Percentiles rank a stretch among this genome's conserved stretches.
These are phyloP conservation scores for Colletotrichum sp. DNA, from an alignment of 2,329 filamentous ascomycete genomes.

Conservation along the genomic window DNA sequence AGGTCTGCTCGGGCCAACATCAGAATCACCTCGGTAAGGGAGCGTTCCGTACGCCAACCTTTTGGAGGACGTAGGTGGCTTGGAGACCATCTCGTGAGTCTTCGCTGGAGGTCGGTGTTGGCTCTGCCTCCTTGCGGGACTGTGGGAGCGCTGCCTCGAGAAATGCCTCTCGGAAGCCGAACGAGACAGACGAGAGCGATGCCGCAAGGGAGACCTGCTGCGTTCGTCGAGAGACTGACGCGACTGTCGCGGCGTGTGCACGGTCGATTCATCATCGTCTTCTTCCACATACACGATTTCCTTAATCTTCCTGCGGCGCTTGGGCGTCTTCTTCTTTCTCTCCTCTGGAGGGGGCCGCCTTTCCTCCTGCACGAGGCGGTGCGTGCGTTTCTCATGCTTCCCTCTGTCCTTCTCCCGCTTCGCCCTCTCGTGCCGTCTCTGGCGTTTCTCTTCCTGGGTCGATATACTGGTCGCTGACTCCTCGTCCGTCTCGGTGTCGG, in stretches of 20 bases:
- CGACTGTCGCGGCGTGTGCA: background rate
- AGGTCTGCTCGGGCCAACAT: background rate
- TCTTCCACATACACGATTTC: slow-evolving; percentile 16
- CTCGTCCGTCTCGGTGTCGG: slow-evolving; percentile 43
- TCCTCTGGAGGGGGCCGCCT: slow-evolving; percentile 21
- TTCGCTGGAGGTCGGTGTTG: background rate
- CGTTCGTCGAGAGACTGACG: slow-evolving; percentile 1
- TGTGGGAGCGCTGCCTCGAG: slow-evolving; percentile 7
- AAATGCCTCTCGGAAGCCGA: slow-evolving; percentile 10
- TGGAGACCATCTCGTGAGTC: background rate
- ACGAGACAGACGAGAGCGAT: slow-evolving; percentile 18
- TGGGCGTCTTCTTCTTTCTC: background rate
- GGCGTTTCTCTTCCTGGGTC: slow-evolving; percentile 33
- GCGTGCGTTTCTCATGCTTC: background rate
- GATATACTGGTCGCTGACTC: slow-evolving; percentile 42
- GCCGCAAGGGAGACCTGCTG: slow-evolving; percentile 5
- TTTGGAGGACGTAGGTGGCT: slow-evolving; percentile 7
- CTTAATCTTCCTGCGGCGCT: slow-evolving; percentile 6
- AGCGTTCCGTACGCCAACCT: background rate
- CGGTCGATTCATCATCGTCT: slow-evolving; percentile 5
- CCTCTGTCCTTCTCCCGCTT: slow-evolving; percentile 7
- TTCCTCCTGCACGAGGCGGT: slow-evolving; percentile 8
- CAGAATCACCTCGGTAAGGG: background rate
- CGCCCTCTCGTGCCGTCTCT: slow-evolving; percentile 13
- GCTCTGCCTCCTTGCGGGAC: background rate